A percentile compares a stretch with the other conserved stretches of the same genome.
Conservation (phyloP, 768 basidiomycete species). For the Crucibulum laeve region DNA sequence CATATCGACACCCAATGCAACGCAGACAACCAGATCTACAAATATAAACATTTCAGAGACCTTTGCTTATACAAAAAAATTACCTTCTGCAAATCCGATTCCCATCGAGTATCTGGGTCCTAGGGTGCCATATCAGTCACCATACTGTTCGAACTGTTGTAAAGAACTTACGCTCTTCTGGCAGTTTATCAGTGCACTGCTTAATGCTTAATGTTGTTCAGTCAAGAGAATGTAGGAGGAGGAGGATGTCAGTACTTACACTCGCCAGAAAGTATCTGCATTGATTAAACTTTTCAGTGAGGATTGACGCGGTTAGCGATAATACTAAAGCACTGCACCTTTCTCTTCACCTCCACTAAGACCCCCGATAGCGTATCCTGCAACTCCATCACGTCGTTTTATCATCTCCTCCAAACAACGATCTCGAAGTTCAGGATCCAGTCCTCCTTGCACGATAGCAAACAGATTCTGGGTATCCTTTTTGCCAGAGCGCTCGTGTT, state of each 20-base stretch:
- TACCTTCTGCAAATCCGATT: slow-evolving; percentile 88
- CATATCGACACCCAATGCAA: slow-evolving; percentile 93
- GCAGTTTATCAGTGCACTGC: slow-evolving; percentile 76
- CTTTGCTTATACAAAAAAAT: neutral
- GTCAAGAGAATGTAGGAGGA: neutral
- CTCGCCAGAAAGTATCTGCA: slow-evolving; percentile 85
- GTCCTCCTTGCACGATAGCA: slow-evolving; percentile 88
- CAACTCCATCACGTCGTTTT: slow-evolving; percentile 64
- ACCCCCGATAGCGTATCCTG: slow-evolving; percentile 91
- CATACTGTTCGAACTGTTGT: neutral
- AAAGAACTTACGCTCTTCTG: slow-evolving; percentile 68
- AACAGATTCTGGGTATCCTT: slow-evolving; percentile 76
- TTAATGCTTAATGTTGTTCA: slow-evolving; percentile 50
- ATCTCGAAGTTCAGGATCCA: slow-evolving; percentile 67
- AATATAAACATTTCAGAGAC: neutral
- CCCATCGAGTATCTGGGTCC: slow-evolving; percentile 93
- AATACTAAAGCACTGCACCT: slow-evolving; percentile 38
- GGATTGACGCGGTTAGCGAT: neutral
- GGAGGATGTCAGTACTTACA: slow-evolving; percentile 42
- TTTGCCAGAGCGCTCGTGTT: slow-evolving; percentile 67
- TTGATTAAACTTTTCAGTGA: neutral
- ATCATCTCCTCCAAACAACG: slow-evolving; percentile 82
- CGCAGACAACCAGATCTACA: slow-evolving; percentile 82
- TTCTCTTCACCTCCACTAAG: slow-evolving; percentile 91
- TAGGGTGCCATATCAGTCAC: slow-evolving; percentile 18